Evolutionary conservation across 345 rosid species (phyloP), one percentile per base, ranked within the genome.

Genomic region (Toxicodendron radicans): DNA sequence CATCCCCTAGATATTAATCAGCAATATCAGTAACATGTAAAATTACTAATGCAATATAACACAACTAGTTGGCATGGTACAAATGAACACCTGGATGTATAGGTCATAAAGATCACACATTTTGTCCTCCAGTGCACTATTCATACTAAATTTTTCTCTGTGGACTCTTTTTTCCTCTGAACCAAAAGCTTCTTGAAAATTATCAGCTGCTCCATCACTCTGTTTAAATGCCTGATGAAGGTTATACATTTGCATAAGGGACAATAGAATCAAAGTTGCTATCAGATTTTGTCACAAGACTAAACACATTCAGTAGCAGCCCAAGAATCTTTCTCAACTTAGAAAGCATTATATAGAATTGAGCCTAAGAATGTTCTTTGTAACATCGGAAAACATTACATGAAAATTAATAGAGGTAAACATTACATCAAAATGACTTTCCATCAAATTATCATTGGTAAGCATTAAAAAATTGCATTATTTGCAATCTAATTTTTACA

Each of bases 41-140:
- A 53, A 35, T 56, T 33, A 69, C 49, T 62, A 38, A 59, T 24
- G 35, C 18, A 51, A 52, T n/a, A 43, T 33, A 58, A 16, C 20
- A 52, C 32, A 52, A 66, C 64, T 66, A 65, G 53, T 71, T 53
- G 7, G 66, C 45, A 41, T 75, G 38, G 52, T 38, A 38, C 38
- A 61, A 18, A 18, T 8, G n/a, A 64, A 58, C 61, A 80, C 83
- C 80, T 81, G 79, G 67, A 80, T 61, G 70, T 72, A 83, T 52
- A 78, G 74, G 64, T 83, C 82, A 73, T 80, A 83, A 49, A 83
- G 78, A 73, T 83, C 86, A 75, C 76, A 83, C 24, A 83, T 80
- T 71, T 80, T 83, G 68, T 83, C 80, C 73, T 83, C 86, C 76
- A 83, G 53, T 43, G 23, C 48, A 23, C 33, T 66, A 58, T 80